phyloP scores from a whole-genome alignment of 1,284 basidiomycete species.

The Hymenochaete sp. region DNA sequence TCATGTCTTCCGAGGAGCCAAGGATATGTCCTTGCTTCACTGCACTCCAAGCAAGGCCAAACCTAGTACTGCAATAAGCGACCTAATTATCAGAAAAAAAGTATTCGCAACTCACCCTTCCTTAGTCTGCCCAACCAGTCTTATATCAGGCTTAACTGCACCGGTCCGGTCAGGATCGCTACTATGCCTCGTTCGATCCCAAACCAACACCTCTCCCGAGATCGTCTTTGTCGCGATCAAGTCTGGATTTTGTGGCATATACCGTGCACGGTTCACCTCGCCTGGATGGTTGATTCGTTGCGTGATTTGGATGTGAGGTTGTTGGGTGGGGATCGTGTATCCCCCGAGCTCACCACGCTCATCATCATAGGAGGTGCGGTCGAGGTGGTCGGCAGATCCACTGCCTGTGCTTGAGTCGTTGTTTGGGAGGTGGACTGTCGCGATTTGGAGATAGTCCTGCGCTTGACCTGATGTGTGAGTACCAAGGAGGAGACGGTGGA shows the following conservation, averaged over 20 bases:
- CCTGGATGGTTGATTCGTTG: constrained; percentile 96
- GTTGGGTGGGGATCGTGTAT: constrained; percentile 63
- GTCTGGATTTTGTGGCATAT: constrained; percentile 98
- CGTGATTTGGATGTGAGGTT: constrained; percentile 79
- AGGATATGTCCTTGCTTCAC: constrained; percentile 77
- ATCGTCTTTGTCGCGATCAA: constrained; percentile 93
- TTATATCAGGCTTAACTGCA: constrained; percentile 86
- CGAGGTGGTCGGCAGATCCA: constrained; percentile 62
- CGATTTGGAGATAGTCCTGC: constrained; percentile 95
- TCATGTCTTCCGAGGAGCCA: constrained; percentile 93
- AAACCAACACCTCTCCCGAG: constrained; percentile 85
- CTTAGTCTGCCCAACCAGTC: constrained; percentile 80
- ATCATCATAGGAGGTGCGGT: constrained; percentile 82
- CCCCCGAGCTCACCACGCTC: constrained; percentile 88
- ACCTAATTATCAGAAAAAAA: constrained; percentile 3
- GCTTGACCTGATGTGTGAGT: constrained; percentile 96
- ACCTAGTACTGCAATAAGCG: constrained; percentile 40
- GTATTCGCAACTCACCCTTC: constrained; percentile 66
- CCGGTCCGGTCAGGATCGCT: constrained; percentile 83
- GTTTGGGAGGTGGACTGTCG: constrained; percentile 88
- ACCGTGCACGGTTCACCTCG: constrained; percentile 95
- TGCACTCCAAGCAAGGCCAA: constrained; percentile 91
- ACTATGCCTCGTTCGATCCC: constrained; percentile 96
- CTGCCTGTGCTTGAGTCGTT: constrained; percentile 40
- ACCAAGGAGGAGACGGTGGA: constrained; percentile 89